Base-by-base conservation (phyloP, 768 basidiomycete species). In the Xerocomellus chrysenteron region DNA sequence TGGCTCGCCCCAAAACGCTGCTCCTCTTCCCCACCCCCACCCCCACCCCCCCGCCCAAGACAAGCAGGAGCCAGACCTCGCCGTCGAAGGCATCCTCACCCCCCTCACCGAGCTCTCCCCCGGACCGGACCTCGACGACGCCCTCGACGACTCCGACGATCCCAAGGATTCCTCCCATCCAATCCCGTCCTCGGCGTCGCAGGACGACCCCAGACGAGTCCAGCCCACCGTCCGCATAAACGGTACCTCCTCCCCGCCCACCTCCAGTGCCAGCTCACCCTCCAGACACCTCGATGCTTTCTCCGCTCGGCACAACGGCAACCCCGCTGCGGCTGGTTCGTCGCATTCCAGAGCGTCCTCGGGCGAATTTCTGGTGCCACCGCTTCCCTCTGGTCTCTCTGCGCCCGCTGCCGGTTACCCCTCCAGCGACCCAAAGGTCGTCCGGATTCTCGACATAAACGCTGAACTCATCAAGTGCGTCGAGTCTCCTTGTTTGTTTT, bases 21-120 rank as follows among this genome's bases (percentile, higher is more conserved):
- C 59, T 60, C 2, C 60, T 59, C 51, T 63, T 64, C 53, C 26
- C 54, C 56, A 54, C 58, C 9, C 47, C 69, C 64, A 28, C 40
- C 36, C 66, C 5, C 59, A 54, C 19, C 47, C 61, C 19, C 51
- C 67, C 12, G 45, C 21, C 28, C 32, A 67, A 11, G 74, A 75
- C 41, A 65, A 64, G 36, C 56, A 73, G 55, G 70, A 74, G 53
- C 65, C 63, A 10, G 73, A 75, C 58, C 73, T 76, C 40, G 71
- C 76, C 65, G 56, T 75, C 68, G 68, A 78, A 70, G 62, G 69
- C 74, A 70, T 57, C 61, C 86, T 86, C 21, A 89, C 88, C 0
- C 89, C 89, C 4, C 82, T 92, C 66, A 90, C 86, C 61, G 88
- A 90, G 59, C 82, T 90, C 26, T 88, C 88, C 9, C 84, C 87